A percentile compares a stretch with the other conserved stretches of the same genome.
phyloP scores from a whole-genome alignment of 73 alveolate species.

The Loxodes magnus region DNA sequence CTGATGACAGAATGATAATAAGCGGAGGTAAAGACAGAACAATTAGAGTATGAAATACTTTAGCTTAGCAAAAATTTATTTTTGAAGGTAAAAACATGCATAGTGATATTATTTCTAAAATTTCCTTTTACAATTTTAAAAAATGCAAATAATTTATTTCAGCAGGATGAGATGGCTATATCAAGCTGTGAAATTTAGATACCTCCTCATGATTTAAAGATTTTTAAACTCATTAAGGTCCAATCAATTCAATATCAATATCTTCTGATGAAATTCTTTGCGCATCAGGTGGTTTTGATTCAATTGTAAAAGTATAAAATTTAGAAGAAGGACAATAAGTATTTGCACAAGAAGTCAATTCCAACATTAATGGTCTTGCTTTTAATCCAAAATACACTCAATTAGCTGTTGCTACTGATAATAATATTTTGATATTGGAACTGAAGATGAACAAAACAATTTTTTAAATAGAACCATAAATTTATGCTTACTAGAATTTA shows the following conservation, averaged over 20 bases:
- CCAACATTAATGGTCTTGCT: background rate
- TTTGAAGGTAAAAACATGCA: background rate
- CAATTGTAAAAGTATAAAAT: background rate
- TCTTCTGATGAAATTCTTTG: background rate
- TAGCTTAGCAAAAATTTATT: background rate
- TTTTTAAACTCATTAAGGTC: background rate
- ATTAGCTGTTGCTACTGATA: constrained; percentile 1
- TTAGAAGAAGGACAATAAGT: background rate
- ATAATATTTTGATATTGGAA: background rate
- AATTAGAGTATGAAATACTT: background rate
- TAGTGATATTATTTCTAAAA: background rate
- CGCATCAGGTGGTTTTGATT: background rate
- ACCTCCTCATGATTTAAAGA: background rate
- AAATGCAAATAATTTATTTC: background rate
- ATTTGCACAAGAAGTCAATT: background rate
- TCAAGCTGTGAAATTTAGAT: background rate
- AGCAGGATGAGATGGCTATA: background rate
- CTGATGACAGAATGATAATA: background rate
- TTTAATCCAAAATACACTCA: background rate
- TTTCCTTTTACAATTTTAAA: background rate
- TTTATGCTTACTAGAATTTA: background rate
- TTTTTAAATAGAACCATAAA: background rate
- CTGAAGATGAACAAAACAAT: background rate
- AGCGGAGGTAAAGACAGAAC: background rate
- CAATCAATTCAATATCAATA: background rate